phyloP scores from a whole-genome alignment of 108 stramenopile species.

The Skeletonema tropicum region DNA sequence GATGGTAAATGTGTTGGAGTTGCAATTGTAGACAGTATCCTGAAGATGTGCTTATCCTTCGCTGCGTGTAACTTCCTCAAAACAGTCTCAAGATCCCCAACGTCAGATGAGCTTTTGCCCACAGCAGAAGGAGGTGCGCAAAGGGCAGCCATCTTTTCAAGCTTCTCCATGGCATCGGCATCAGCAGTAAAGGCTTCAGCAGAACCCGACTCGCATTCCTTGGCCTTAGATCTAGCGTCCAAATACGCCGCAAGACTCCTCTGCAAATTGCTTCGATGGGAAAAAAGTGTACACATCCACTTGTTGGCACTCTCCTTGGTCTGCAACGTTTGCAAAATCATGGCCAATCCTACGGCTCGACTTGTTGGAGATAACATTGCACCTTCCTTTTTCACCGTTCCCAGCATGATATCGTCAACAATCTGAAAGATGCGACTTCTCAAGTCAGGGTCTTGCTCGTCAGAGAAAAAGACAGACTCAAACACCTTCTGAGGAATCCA shows the following conservation, averaged over 20 bases:
- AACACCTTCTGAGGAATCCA: conserved; percentile 83
- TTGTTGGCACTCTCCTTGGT: conserved; percentile 47
- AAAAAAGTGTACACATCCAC: conserved; percentile 64
- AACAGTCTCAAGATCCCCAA: conserved; percentile 50
- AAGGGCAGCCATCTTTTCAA: conserved; percentile 60
- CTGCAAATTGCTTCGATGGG: conserved; percentile 62
- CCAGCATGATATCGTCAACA: conserved; percentile 64
- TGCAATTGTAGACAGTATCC: conserved; percentile 72
- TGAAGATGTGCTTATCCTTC: conserved; percentile 86
- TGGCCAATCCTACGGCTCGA: conserved; percentile 77
- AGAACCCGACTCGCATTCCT: conserved; percentile 53
- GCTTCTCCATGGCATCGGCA: conserved; percentile 71
- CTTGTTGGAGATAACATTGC: conserved; percentile 60
- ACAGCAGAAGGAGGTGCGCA: conserved; percentile 30
- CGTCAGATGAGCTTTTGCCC: conserved; percentile 5
- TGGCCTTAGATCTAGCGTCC: conserved; percentile 59
- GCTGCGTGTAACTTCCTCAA: conserved; percentile 71
- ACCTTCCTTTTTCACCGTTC: conserved; percentile 22
- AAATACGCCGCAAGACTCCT: conserved; percentile 59
- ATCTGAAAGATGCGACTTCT: conserved; percentile 72
- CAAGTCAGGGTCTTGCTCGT: conserved; percentile 68
- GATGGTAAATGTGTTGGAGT: conserved; percentile 61
- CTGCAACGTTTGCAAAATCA: conserved; percentile 66
- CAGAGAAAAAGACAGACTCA: conserved; percentile 62
- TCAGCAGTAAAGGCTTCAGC: conserved; percentile 72